Conservation (phyloP, 2,329 filamentous ascomycete species). For the Stagonosporopsis cucurbitacearum region DNA sequence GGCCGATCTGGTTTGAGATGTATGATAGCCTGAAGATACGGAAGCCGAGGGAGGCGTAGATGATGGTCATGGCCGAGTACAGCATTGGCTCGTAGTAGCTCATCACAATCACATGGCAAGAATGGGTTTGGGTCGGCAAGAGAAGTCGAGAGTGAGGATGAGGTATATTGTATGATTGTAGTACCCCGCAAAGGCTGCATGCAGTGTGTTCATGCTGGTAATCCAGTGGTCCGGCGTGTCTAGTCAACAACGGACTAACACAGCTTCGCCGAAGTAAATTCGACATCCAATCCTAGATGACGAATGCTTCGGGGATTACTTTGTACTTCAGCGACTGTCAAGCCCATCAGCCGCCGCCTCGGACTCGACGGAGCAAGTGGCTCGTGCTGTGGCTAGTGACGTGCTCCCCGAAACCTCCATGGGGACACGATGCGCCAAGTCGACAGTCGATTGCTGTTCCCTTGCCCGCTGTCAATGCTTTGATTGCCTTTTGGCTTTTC, state of each 20-base stretch:
- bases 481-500: slow-evolving; percentile 16
- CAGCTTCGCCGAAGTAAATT: neutral
- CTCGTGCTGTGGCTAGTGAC: slow-evolving; percentile 34
- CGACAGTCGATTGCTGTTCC: slow-evolving; percentile 35
- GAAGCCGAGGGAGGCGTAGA: slow-evolving; percentile 29
- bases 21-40: slow-evolving; percentile 23
- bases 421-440: slow-evolving; percentile 48
- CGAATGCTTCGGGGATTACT: neutral
- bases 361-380: slow-evolving; percentile 16
- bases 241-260: neutral
- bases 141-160: neutral
- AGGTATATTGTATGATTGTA: neutral
- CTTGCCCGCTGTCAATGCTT: slow-evolving; percentile 24
- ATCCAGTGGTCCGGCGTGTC: neutral
- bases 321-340: neutral
- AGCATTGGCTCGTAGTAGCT: slow-evolving; percentile 27
- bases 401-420: slow-evolving; percentile 33
- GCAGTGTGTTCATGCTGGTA: slow-evolving; percentile 7
- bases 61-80: slow-evolving; percentile 22
- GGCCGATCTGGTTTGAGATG: slow-evolving; percentile 14
- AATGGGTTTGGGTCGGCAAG: neutral
- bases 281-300: neutral
- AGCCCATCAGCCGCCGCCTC: slow-evolving; percentile 1
- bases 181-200: slow-evolving; percentile 12
- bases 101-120: slow-evolving; percentile 4